Base-by-base conservation (phyloP, 2,329 filamentous ascomycete species). In the Penicillium palitans region DNA sequence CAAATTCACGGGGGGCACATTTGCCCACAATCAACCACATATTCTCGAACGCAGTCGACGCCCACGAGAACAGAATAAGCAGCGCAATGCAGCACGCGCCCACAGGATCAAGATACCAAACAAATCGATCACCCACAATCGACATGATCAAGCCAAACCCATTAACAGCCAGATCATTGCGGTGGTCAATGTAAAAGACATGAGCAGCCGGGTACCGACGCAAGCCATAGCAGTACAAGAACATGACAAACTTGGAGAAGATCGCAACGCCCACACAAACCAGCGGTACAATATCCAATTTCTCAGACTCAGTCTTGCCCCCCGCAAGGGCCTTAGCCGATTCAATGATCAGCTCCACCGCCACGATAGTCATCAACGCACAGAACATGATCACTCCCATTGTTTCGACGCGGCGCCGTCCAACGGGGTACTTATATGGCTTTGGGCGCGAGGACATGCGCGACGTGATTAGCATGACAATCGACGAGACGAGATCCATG, bases 11-110 rank as follows among this genome's bases (percentile, higher is more conserved):
- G 1, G 57, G 52, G 2, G 52, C 57, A 47, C 57, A 59, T 41
- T 59, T 59, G 9, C 57, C 57, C 33, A 59, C 57, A n/a, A 59
- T 51, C 35, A 59, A 45, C 57, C 57, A 59, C 57, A 56, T 56
- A 27, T 59, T 54, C 21, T 59, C 57, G 9, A 59, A 59, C 10
- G 57, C 57, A 15, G 57, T 59, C 29, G 57, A 59, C 4, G 54
- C 52, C 57, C 57, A 59, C 8, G 57, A 59, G 27, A 59, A 59
- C 46, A 59, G 21, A 10, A 59, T 59, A 6, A 59, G 52, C 47
- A 59, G 35, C 3, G 57, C 57, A 59, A 59, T 59, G 25, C 57
- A 59, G 47, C 57, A 59, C 9, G 57, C 57, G 8, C 57, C 57
- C 17, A 59, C 47, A 2, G 57, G 57, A 33, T 59, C 57, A 27